Base-by-base conservation (phyloP, 2,329 filamentous ascomycete species). In the Apiospora phragmitis region DNA sequence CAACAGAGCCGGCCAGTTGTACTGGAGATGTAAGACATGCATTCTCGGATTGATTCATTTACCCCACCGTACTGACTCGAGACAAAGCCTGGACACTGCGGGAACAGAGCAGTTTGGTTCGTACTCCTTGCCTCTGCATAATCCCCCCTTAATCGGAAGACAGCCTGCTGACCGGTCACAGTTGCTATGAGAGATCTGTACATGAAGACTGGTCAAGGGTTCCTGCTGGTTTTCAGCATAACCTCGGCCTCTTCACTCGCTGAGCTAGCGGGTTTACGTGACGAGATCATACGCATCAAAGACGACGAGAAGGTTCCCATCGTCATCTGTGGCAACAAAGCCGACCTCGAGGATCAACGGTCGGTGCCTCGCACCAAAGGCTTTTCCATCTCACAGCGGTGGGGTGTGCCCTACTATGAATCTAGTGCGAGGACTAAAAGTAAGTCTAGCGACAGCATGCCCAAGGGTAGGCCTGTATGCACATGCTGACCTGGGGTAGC, bases 181-280 rank as follows among this genome's bases (percentile, higher is more conserved):
- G 86, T 90, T 76, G 88, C 88, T 70, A 90, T 90, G 88, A 88
- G 93, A 79, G 93, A 96, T 79, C 86, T 95, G 65, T 96, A 97
- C 85, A 97, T 97, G 93, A 96, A 96, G 80, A 93, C 94, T 49
- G 94, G 94, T 70, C 94, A 97, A 83, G 94, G 94, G 0, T 97
- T 97, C 80, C 88, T 97, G 70, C 88, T 97, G 47, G 94, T 97
- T 71, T 97, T 97, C 83, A 95, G 93, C 82, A 97, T 97, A 79
- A 95, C 94, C 24, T 96, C 93, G 72, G 86, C 88, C 72, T 93
- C 93, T 43, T 97, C 94, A n/a, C 86, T 97, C 51, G 89, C 91
- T 76, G 94, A 97, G 81, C 88, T 97, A 41, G 88, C 90, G 75
- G 92, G 93, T 76, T 87, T 97, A 55, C 92, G 94, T 68, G 94